Evolutionary conservation across 75 land plant genomes (phyloP).

Genomic region (Pinus taeda): DNA sequence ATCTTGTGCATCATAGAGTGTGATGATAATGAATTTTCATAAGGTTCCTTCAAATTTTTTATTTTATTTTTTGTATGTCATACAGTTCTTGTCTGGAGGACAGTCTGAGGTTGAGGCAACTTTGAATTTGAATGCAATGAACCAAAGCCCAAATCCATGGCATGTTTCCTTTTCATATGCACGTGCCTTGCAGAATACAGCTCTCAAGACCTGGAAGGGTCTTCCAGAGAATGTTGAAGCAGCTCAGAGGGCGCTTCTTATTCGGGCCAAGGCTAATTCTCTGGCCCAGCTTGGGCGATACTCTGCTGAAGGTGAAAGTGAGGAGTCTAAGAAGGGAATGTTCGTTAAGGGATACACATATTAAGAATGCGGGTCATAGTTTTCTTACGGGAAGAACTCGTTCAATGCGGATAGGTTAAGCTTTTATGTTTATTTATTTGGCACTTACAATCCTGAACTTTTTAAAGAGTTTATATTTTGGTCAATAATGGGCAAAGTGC

Average conservation of each 20-base stretch:
- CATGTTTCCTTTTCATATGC: slow-evolving; percentile 96
- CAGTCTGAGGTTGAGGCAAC: slow-evolving; percentile 97
- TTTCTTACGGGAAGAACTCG: no score
- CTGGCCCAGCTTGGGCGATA: slow-evolving; percentile 82
- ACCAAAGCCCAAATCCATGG: slow-evolving; percentile 91
- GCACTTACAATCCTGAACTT: no score
- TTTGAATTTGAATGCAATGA: slow-evolving; percentile 91
- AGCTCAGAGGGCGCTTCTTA: slow-evolving; percentile 67
- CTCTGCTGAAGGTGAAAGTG: slow-evolving; percentile 73
- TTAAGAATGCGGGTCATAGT: slow-evolving; percentile 5
- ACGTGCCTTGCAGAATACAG: slow-evolving; percentile 79
- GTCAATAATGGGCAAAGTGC: no score
- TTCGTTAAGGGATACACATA: slow-evolving; percentile 85
- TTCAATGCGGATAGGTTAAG: no score
- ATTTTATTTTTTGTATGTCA: not conserved
- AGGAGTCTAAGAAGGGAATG: slow-evolving; percentile 87
- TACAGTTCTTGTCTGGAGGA: slow-evolving; percentile 90
- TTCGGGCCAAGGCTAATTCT: slow-evolving; percentile 83
- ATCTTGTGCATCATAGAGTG: not conserved
- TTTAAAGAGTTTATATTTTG: no score
- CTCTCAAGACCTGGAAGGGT: slow-evolving; percentile 87
- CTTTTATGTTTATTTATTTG: no score
- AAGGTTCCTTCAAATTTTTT: not conserved
- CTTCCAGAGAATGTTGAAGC: slow-evolving; percentile 71
- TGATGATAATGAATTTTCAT: not conserved